Conservation (phyloP, 2,329 filamentous ascomycete genomes). For the Penicillium verrucosum region DNA sequence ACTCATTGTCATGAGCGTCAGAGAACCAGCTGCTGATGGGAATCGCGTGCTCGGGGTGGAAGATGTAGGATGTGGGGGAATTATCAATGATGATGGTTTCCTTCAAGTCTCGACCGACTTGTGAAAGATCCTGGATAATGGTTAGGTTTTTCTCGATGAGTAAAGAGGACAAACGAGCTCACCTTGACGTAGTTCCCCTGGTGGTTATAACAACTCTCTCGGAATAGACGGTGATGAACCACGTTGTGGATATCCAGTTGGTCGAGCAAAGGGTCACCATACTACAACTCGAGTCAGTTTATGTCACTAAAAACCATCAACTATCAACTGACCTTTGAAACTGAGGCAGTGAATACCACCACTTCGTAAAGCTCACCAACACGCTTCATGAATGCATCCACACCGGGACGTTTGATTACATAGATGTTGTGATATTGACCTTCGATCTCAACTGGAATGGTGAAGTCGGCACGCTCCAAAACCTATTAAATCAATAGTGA, state of each 20-base stretch:
- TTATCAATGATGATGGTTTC: conserved; percentile 99
- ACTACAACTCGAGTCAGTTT: conserved; percentile 52
- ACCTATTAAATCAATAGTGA: conserved; percentile 57
- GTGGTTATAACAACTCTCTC: conserved; percentile 98
- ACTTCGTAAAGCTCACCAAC: conserved; percentile 98
- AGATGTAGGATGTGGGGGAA: conserved; percentile 98
- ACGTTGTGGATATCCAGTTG: conserved; percentile 97
- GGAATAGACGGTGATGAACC: conserved; percentile 91
- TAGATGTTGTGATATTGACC: conserved; percentile 99
- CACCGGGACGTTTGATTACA: conserved; percentile 97
- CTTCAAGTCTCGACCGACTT: conserved; percentile 90
- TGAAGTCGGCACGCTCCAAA: conserved; percentile 96
- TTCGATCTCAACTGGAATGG: conserved; percentile 97
- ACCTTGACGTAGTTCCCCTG: conserved; percentile 98
- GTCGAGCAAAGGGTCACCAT: conserved; percentile 92
- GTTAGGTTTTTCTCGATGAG: conserved; percentile 10
- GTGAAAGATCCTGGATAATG: conserved; percentile 72
- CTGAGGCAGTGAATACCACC: conserved; percentile 96
- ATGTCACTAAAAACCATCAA: not conserved
- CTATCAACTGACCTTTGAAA: conserved; percentile 76
- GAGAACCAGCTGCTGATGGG: conserved; percentile 99
- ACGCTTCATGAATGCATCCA: conserved; percentile 98
- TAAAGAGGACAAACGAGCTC: conserved; percentile 9
- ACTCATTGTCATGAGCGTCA: conserved; percentile 97
- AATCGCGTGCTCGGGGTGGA: conserved; percentile 97